Evolutionary conservation across 148 eudicot species (phyloP), one percentile per base, ranked within the genome.

Genomic region (Chenopodium quinoa): DNA sequence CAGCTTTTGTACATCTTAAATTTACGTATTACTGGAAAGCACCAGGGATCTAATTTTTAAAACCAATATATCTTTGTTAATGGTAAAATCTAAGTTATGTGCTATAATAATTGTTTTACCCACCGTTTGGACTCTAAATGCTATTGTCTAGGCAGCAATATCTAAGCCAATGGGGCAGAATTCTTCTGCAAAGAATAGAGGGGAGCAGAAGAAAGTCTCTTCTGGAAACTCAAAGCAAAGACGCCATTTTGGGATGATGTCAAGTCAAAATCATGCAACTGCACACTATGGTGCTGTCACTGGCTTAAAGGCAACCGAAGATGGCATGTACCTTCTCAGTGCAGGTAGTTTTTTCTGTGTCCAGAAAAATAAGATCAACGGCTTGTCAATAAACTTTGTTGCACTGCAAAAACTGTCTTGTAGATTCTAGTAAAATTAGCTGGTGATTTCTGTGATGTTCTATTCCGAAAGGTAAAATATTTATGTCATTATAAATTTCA

Each of bases 271-370:
- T 90, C 97, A 92, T 74, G 92, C 97, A 71, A 93, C 97, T 79
- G 97, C 93, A 65, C 99, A 96, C 85, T 96, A 96, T 85, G 99
- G 99, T 75, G 92, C 94, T 80, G 94, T 96, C 31, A 91, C 91
- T 80, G 98, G 97, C 73, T 83, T 96, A 58, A 96, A 92, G 84
- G 85, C 86, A 78, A 96, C 97, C 40, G 93, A 90, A 63, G 99
- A 96, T 86, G 98, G 98, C 88, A 91, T 90, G 93, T 90, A 92
- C 86, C 95, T 96, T 87, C 81, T 96, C 37, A 96, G 99, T 88
- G 92, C 99, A 93, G 99, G 99, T 96, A 84, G 82, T 32, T 82
- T 32, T 70, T 63, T 48, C 16, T 25, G 32, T 63, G 46, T 46
- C 76, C 17, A 22, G 4, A 29, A 52, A 4, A 34, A 74, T 27